A percentile compares a stretch with the other conserved stretches of the same genome.
These are phyloP conservation scores for Lipomyces starkeyi DNA, from an alignment of 805 yeast species.

Conservation along the genomic window DNA sequence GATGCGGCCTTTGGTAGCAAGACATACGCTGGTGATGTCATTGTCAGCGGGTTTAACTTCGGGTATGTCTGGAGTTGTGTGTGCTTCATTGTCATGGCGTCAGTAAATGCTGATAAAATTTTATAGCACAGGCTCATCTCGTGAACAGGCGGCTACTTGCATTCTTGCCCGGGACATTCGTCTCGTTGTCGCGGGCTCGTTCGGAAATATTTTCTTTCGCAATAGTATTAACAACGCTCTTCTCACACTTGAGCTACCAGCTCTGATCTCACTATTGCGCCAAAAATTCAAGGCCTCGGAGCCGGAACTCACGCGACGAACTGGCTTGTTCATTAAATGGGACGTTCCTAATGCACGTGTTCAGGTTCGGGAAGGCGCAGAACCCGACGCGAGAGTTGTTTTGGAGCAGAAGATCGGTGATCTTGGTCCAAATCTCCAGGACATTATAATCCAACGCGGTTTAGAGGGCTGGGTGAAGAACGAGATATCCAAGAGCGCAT, in stretches of 20 bases:
- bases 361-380: slow-evolving; percentile 64
- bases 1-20: slow-evolving; percentile 85
- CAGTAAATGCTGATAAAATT: not conserved
- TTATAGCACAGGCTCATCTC: slow-evolving; percentile 81
- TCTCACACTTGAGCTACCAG: slow-evolving; percentile 91
- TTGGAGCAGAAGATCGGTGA: slow-evolving; percentile 92
- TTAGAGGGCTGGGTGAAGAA: slow-evolving; percentile 95
- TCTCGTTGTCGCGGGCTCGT: slow-evolving; percentile 94
- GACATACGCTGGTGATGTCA: slow-evolving; percentile 85
- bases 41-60: slow-evolving; percentile 90
- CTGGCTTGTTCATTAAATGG: slow-evolving; percentile 93
- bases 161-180: slow-evolving; percentile 91
- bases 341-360: slow-evolving; percentile 87
- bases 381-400: slow-evolving; percentile 57
- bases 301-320: slow-evolving; percentile 86
- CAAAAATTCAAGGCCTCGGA: slow-evolving; percentile 59
- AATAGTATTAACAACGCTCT: slow-evolving; percentile 96
- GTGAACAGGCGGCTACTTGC: slow-evolving; percentile 99
- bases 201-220: slow-evolving; percentile 94
- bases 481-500: slow-evolving; percentile 47
- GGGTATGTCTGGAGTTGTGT: slow-evolving; percentile 53
- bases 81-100: not conserved
- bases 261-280: slow-evolving; percentile 76
- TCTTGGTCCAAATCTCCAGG: slow-evolving; percentile 92
- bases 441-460: slow-evolving; percentile 95